Conservation (phyloP, 2,329 filamentous ascomycete genomes). For the Paraconiothyrium sp. region DNA sequence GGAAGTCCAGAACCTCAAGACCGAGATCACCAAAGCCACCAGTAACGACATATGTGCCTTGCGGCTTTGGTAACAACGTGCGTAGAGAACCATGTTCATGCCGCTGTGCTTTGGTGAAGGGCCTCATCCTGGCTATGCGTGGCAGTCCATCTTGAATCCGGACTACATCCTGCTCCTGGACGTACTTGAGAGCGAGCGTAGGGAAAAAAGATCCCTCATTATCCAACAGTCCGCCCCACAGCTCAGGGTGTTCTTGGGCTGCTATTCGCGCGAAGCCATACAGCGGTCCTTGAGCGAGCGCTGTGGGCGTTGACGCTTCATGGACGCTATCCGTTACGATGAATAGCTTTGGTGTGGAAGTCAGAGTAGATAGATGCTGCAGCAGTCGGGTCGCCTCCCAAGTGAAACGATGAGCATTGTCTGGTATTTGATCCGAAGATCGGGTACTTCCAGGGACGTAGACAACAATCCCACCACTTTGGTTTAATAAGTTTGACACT, state of each 20-base stretch:
- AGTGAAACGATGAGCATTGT: slow-evolving; percentile 27
- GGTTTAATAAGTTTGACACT: slow-evolving; percentile 15
- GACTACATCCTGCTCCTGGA: slow-evolving; percentile 50
- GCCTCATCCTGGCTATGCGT: slow-evolving; percentile 43
- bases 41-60: slow-evolving; percentile 57
- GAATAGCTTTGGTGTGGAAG: slow-evolving; percentile 35
- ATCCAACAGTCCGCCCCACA: slow-evolving; percentile 54
- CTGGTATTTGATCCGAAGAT: slow-evolving; percentile 18
- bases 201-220: slow-evolving; percentile 43
- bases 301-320: slow-evolving; percentile 36
- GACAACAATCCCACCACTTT: slow-evolving; percentile 23
- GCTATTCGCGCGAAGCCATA: slow-evolving; percentile 53
- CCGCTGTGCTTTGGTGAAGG: slow-evolving; percentile 33
- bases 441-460: slow-evolving; percentile 27
- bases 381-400: slow-evolving; percentile 34
- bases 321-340: slow-evolving; percentile 40
- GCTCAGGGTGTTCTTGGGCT: slow-evolving; percentile 51
- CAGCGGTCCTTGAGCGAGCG: slow-evolving; percentile 48
- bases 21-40: slow-evolving; percentile 55
- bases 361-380: slow-evolving; percentile 24
- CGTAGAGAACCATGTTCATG: slow-evolving; percentile 20
- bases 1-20: slow-evolving; percentile 48
- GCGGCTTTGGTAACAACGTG: slow-evolving; percentile 35
- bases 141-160: slow-evolving; percentile 52
- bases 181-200: slow-evolving; percentile 50